Conservation (phyloP, 2,329 filamentous ascomycete species). For the Botrytis porri region DNA sequence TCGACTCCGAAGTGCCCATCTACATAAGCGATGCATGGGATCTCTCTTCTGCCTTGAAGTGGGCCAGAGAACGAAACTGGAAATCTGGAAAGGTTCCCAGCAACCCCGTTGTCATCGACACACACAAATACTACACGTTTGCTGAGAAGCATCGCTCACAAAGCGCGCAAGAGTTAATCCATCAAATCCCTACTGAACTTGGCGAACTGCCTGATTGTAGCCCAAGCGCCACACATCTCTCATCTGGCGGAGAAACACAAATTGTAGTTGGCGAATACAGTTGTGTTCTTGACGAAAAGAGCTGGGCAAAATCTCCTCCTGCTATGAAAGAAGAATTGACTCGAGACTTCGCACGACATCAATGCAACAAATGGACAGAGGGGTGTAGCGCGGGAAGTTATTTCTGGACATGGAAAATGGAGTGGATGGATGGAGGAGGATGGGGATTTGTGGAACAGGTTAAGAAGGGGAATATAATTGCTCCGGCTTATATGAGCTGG, state of each 20-base stretch:
- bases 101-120: constrained; percentile 54
- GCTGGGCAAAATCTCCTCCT: constrained; percentile 46
- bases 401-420: constrained; percentile 61
- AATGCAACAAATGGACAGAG: constrained; percentile 47
- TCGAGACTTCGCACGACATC: constrained; percentile 47
- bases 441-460: constrained; percentile 57
- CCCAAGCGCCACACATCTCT: constrained; percentile 34
- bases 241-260: constrained; percentile 46
- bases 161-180: constrained; percentile 51
- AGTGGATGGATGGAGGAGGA: constrained; percentile 58
- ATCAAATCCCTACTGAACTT: constrained; percentile 45
- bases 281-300: constrained; percentile 51
- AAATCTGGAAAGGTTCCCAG: constrained; percentile 25
- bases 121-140: constrained; percentile 59
- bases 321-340: constrained; percentile 44
- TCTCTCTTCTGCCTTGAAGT: constrained; percentile 45
- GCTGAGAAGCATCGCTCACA: constrained; percentile 50
- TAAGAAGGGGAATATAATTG: constrained; percentile 43
- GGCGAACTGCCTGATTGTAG: constrained; percentile 44
- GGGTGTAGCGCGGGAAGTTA: constrained; percentile 50
- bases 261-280: constrained; percentile 57
- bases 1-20: constrained; percentile 51
- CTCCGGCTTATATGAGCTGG: constrained; percentile 42
- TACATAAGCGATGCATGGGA: constrained; percentile 60
- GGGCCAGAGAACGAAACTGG: constrained; percentile 40